These are phyloP conservation scores for Oryza nivara DNA, from an alignment of 176 grass and related monocot genomes.

Conservation along the genomic window DNA sequence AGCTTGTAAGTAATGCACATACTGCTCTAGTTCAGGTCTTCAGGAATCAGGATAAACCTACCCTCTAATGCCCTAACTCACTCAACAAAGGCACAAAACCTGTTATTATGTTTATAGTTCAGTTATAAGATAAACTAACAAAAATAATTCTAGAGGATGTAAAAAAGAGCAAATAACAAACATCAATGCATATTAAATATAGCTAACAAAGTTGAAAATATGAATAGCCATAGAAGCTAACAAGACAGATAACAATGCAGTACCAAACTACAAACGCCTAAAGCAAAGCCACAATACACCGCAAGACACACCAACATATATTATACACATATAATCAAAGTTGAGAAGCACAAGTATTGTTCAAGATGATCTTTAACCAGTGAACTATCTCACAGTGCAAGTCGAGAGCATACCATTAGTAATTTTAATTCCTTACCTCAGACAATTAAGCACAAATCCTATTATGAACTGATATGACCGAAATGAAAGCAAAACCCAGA, in stretches of 20 bases:
- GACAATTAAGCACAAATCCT: background rate
- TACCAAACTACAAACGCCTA: background rate
- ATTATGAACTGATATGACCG: background rate
- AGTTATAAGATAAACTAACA: no score
- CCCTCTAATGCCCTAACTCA: background rate
- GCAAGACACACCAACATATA: background rate
- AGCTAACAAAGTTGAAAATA: background rate
- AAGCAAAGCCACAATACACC: constrained; percentile 9
- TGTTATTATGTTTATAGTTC: background rate
- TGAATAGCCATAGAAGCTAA: background rate
- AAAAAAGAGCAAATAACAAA: background rate
- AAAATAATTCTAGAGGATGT: no score
- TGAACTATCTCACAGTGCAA: background rate
- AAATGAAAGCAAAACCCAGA: background rate
- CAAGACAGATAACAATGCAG: background rate
- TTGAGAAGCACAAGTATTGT: background rate
- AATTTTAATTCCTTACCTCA: constrained; percentile 21
- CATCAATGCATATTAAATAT: background rate
- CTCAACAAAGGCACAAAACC: background rate
- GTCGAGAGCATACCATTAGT: background rate
- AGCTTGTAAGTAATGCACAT: background rate
- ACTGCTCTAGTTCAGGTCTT: background rate
- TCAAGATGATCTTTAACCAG: background rate
- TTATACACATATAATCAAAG: background rate
- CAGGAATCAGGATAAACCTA: background rate